Base-by-base conservation (phyloP, 257 asterid species). In the Hygrophila difformis region DNA sequence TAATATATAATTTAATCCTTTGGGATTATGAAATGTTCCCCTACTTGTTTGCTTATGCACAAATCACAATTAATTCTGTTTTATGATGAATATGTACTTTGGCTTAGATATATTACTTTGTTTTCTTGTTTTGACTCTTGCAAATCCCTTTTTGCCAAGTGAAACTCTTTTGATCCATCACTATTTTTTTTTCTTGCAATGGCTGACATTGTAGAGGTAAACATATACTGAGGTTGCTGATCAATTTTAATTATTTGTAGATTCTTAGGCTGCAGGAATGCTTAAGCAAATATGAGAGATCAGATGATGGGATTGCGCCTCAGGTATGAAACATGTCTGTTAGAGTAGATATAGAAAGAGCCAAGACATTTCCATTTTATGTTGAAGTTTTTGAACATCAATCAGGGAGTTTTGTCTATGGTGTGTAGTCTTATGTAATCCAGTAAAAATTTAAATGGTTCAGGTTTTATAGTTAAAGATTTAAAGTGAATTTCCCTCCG, bases 261-360 rank as follows among this genome's bases (percentile, higher is more conserved):
- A 91, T 91, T 75, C 94, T 91, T 51, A 76, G 95, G 38, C 62
- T 86, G 64, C 96, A 86, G 73, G 96, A 91, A 61, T 57, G 87
- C 73, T 72, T 91, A 56, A 76, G 94, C 75, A 91, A 91, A 67
- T 91, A 82, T 72, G 88, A 77, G 77, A 78, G 92, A 64, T 61
- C 92, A 39, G 73, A 75, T 65, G 94, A 74, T 57, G 98, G 93
- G 71, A 82, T 63, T 64, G 74, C 92, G 2, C 95, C 98, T 63
- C 94, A 85, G 98, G 98, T 89, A 75, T 57, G 36, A 47, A 26
- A 26, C n/a, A n/a, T n/a, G n/a, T n/a, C n/a, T n/a, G n/a, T n/a
- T n/a, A n/a, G n/a, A n/a, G n/a, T n/a, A n/a, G n/a, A n/a, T n/a
- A n/a, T n/a, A n/a, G n/a, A n/a, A n/a, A n/a, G n/a, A n/a, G n/a